A percentile compares a stretch with the other conserved stretches of the same genome.
Evolutionary conservation across 129 eudicot genomes (phyloP).

Genomic region (Tagetes erecta): DNA sequence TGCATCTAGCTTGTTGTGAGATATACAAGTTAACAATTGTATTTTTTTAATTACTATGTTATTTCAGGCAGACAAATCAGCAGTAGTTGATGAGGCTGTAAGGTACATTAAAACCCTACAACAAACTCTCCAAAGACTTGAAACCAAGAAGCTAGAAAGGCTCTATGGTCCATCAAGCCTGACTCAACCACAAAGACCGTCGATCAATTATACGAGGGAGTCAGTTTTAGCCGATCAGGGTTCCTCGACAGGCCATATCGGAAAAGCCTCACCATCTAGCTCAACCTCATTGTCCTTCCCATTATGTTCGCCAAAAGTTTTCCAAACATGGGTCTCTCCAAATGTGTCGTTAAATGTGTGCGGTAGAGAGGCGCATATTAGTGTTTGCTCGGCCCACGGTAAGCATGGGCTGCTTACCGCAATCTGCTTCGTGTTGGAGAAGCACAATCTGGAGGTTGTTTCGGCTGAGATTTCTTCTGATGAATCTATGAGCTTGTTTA

Average conservation of each 20-base stretch:
- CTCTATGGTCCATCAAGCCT: slow-evolving; percentile 35
- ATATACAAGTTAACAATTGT: too few relatives aligned
- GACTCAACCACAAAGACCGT: slow-evolving; percentile 24
- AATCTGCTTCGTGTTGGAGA: slow-evolving; percentile 63
- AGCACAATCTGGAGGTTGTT: slow-evolving; percentile 58
- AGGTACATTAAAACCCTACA: slow-evolving; percentile 56
- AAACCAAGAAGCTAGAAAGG: slow-evolving; percentile 56
- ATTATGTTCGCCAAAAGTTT: slow-evolving; percentile 38
- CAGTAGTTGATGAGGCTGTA: slow-evolving; percentile 86
- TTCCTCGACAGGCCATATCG: slow-evolving; percentile 26
- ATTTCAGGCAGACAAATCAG: slow-evolving; percentile 80
- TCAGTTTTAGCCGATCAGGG: slow-evolving; percentile 71
- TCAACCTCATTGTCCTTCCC: slow-evolving; percentile 18
- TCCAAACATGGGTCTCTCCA: slow-evolving; percentile 72
- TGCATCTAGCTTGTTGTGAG: too few relatives aligned
- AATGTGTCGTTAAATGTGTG: slow-evolving; percentile 64
- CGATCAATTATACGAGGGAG: slow-evolving; percentile 47
- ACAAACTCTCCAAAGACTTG: slow-evolving; percentile 56
- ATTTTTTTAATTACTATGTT: background rate
- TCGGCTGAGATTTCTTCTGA: slow-evolving; percentile 66
- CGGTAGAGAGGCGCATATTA: slow-evolving; percentile 71
- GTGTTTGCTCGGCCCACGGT: slow-evolving; percentile 41
- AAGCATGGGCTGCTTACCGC: slow-evolving; percentile 58
- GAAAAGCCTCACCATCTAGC: slow-evolving; percentile 20
- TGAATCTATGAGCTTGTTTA: slow-evolving; percentile 42